These are phyloP conservation scores for Mrakiaceae sp. DNA, from an alignment of 1,284 basidiomycete species.

Conservation along the genomic window DNA sequence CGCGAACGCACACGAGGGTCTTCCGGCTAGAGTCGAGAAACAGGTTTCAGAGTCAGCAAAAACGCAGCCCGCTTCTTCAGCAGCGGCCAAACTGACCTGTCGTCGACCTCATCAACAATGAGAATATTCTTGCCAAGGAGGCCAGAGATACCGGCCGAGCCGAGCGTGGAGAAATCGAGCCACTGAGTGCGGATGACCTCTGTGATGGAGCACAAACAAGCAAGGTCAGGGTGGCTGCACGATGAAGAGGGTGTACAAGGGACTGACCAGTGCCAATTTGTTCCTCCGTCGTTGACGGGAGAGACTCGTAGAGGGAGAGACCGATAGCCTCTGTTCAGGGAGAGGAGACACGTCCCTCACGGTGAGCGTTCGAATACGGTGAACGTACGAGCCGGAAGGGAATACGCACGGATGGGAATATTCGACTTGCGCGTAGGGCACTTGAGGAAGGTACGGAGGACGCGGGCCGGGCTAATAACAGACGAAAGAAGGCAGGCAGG, in stretches of 20 bases:
- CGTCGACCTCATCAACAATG: slow-evolving; percentile 17
- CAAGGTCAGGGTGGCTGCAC: neutral
- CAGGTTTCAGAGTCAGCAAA: neutral
- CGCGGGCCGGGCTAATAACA: slow-evolving; percentile 12
- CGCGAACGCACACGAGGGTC: slow-evolving; percentile 4
- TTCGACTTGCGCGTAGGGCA: slow-evolving; percentile 11
- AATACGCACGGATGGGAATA: slow-evolving; percentile 16
- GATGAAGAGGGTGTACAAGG: neutral
- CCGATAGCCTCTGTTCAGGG: slow-evolving; percentile 16
- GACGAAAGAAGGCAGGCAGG: neutral
- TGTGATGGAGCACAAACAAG: neutral
- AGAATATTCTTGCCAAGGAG: slow-evolving; percentile 18
- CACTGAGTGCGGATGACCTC: slow-evolving; percentile 18
- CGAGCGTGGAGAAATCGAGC: slow-evolving; percentile 16
- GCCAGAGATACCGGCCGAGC: slow-evolving; percentile 6
- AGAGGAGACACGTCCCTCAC: neutral
- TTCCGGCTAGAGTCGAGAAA: slow-evolving; percentile 1
- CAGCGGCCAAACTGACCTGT: slow-evolving; percentile 1
- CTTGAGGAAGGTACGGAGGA: slow-evolving; percentile 17
- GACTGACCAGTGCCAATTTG: slow-evolving; percentile 11
- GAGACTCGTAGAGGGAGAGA: slow-evolving; percentile 16
- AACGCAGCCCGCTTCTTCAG: neutral
- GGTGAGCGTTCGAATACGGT: neutral
- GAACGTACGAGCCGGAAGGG: neutral
- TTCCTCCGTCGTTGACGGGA: slow-evolving; percentile 11